Conservation (phyloP, 768 basidiomycete genomes). For the Gloeostereum incarnatum region DNA sequence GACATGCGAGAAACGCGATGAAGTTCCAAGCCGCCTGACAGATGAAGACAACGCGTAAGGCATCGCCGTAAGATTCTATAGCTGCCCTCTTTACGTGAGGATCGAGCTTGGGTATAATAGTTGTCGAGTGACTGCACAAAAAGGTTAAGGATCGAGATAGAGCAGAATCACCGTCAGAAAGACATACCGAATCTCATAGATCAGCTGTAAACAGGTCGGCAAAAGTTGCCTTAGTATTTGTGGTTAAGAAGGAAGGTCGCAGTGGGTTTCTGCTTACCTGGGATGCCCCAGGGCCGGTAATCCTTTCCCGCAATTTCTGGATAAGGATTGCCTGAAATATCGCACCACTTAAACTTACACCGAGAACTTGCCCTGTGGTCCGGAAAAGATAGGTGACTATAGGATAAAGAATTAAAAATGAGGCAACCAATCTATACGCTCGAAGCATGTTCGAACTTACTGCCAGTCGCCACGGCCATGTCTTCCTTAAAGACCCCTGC, state of each 20-base stretch:
- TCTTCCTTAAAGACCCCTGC: constrained; percentile 72
- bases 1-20: constrained; percentile 54
- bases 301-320: constrained; percentile 58
- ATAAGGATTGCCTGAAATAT: constrained; percentile 76
- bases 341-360: constrained; percentile 82
- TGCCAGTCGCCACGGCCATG: constrained; percentile 84
- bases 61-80: constrained; percentile 68
- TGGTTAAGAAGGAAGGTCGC: constrained; percentile 9
- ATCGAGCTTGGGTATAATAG: constrained; percentile 58
- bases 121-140: constrained; percentile 52
- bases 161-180: constrained; percentile 8
- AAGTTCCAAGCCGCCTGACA: constrained; percentile 64
- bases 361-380: constrained; percentile 91
- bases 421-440: constrained; percentile 3
- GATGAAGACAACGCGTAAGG: constrained; percentile 76
- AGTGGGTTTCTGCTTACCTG: constrained; percentile 39
- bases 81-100: constrained; percentile 50
- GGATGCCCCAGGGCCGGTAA: constrained; percentile 66
- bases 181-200: constrained; percentile 56
- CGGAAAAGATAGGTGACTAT: constrained; percentile 90
- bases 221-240: no score
- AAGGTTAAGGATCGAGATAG: constrained; percentile 5
- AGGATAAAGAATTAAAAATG: no score
- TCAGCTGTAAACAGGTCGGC: constrained; percentile 60
- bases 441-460: constrained; percentile 37